These are phyloP conservation scores for Alternaria burnsii DNA, from an alignment of 2,329 filamentous ascomycete genomes.

Conservation along the genomic window DNA sequence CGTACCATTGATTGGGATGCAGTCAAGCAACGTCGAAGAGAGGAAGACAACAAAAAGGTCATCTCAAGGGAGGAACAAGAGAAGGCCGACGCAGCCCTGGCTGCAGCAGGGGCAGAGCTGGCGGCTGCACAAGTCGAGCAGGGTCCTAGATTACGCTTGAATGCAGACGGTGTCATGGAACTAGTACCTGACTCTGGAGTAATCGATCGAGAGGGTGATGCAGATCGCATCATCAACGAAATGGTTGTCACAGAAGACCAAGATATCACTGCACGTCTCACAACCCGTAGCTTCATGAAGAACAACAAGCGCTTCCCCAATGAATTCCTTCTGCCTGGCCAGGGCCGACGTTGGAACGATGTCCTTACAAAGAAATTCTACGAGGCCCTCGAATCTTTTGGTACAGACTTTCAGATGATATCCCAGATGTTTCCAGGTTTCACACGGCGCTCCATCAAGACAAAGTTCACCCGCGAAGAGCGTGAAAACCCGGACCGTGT, in stretches of 20 bases:
- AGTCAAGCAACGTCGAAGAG: constrained; percentile 53
- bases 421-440: constrained; percentile 76
- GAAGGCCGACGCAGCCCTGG: constrained; percentile 34
- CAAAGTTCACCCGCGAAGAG: constrained; percentile 85
- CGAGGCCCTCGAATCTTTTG: constrained; percentile 76
- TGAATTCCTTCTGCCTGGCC: constrained; percentile 54
- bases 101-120: constrained; percentile 23
- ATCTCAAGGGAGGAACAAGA: constrained; percentile 34
- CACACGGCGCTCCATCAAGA: constrained; percentile 77
- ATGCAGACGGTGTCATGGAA: constrained; percentile 75
- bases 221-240: constrained; percentile 61
- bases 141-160: constrained; percentile 63
- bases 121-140: constrained; percentile 20
- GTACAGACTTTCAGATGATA: constrained; percentile 85
- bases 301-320: constrained; percentile 60
- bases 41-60: constrained; percentile 39
- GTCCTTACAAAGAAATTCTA: constrained; percentile 79
- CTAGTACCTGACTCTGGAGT: constrained; percentile 72
- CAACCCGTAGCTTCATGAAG: constrained; percentile 73
- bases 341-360: constrained; percentile 69
- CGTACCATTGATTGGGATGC: constrained; percentile 69
- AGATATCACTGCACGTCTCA: constrained; percentile 77
- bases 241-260: constrained; percentile 76
- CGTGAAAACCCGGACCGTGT: constrained; percentile 70
- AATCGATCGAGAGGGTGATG: constrained; percentile 73